Base-by-base conservation (phyloP, 495 filamentous ascomycete genomes). In the Lasiosphaeriaceae sp. region DNA sequence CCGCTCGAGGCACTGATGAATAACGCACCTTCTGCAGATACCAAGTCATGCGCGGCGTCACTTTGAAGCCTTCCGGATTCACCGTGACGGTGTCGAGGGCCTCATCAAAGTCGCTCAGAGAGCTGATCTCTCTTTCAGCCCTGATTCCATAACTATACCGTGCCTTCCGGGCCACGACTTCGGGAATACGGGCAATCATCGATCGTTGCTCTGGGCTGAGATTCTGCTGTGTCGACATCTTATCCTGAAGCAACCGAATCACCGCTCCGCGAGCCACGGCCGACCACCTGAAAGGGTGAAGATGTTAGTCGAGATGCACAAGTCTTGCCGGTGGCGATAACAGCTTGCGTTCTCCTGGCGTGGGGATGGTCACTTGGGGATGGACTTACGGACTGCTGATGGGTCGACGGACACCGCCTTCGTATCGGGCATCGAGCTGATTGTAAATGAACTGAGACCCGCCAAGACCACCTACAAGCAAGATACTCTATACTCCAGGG, bases 401-500 rank as follows among this genome's bases (percentile, higher is more conserved):
- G 9, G 24, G 5, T 22, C 14, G n/a, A 11, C 53, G 47, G 2
- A 49, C 29, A 5, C 2, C 19, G 11, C 41, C 43, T 46, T n/a
- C n/a, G 19, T 60, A 23, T 41, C 50, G 20, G 29, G 45, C 47
- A 29, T 50, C 46, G 20, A 69, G 55, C 11, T 39, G 29, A 0
- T 59, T 52, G 39, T 60, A 58, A 2, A 69, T 52, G 47, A 63
- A 69, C 11, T 47, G 56, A 16, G 61, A 65, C 11, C 48, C 35
- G 2, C 66, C 64, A 3, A 69, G 58, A 8, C 66, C 64, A 8
- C 66, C 66, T 1, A 67, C 66, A 4, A 67, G 62, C 17, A 69
- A 60, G 48, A 67, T 67, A 44, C n/a, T 34, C 61, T 52, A 50
- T 45, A n/a, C 23, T 35, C n/a, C n/a, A n/a, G n/a, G n/a, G n/a